Evolutionary conservation across 2,329 filamentous ascomycete genomes (phyloP), one percentile per base, ranked within the genome.

Genomic region (Nemania bipapillata): DNA sequence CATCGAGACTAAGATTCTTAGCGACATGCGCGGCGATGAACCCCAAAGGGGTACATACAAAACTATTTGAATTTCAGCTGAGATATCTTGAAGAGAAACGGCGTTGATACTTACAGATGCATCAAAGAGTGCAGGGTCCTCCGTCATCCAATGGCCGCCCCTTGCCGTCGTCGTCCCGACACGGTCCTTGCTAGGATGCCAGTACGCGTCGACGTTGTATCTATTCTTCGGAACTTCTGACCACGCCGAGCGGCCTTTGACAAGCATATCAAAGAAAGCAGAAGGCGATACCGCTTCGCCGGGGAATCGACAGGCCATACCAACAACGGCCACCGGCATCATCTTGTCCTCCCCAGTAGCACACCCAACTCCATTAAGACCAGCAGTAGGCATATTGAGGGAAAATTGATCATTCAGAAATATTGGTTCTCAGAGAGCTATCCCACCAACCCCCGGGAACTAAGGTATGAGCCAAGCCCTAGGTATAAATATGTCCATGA

Each of bases 1-100:
- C 53, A 56, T 56, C 35, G 53, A 56, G 26, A 56, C 53, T 56
- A 35, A 40, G 32, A 56, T 56, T n/a, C 53, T 56, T 40, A 56
- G 53, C 53, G 32, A 9, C 20, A 28, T 56, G 20, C 15, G n/a
- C 26, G 7, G 3, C 42, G 12, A 20, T 26, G 17, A 56, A 15
- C 11, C 32, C 7, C 9, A n/a, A 56, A 56, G 22, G 15, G 2
- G 32, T 30, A 42, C 54, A 56, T 42, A 56, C 53, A 56, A 28
- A 56, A 56, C 53, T 56, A 15, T 37, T 40, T 4, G 26, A 40
- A 12, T 3, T 26, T 56, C 22, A 56, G 53, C 42, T 24, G 12
- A 56, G 7, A 3, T 26, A 40, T 7, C 11, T 15, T 40, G 6
- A 40, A 2, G 26, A 12, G 17, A 2, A 15, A 40, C n/a, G n/a